Base-by-base conservation (phyloP, 257 asterid species). In the Scutellaria barbata region DNA sequence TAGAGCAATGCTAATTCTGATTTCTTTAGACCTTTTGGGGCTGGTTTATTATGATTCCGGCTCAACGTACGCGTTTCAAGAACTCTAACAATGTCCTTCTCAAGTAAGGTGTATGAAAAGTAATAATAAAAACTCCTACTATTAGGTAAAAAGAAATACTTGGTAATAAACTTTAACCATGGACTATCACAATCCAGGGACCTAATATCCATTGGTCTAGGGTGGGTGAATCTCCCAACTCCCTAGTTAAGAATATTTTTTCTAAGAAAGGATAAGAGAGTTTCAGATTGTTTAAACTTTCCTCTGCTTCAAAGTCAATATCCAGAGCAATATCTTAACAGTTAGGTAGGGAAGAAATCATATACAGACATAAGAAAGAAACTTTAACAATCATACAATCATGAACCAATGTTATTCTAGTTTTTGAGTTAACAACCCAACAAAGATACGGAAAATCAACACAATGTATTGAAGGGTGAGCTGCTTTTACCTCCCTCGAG, bases 161-260 rank as follows among this genome's bases (percentile, higher is more conserved):
- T 14, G 39, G 63, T 6, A 33, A 57, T 33, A 30, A 57, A 57
- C 20, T 6, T 57, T 30, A 39, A 48, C 35, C 25, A 45, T 56
- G 73, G 57, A 58, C 57, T 46, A 37, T 66, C 79, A 39, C 69
- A 60, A 74, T 74, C 78, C 68, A 66, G 68, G 47, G 46, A 45
- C 56, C 58, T 33, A 30, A 58, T 58, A 7, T 33, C 53, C 54
- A 37, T 59, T 16, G 62, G 39, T 70, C 50, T 61, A 22, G 41
- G 16, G 68, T 35, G 48, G 61, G 14, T 71, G 45, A 68, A 68
- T 52, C n/a, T 4, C 35, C 35, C 35, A 2, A 30, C 35, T 47
- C 39, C 51, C 63, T 58, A 5, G 50, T 43, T 9, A 30, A 25
- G 59, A 55, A 63, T 53, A 42, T 5, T 55, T 46, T 43, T 54